A percentile compares a stretch with the other conserved stretches of the same genome.
Conservation (phyloP, 176 grass and related monocot species). For the Bothriochloa decipiens region DNA sequence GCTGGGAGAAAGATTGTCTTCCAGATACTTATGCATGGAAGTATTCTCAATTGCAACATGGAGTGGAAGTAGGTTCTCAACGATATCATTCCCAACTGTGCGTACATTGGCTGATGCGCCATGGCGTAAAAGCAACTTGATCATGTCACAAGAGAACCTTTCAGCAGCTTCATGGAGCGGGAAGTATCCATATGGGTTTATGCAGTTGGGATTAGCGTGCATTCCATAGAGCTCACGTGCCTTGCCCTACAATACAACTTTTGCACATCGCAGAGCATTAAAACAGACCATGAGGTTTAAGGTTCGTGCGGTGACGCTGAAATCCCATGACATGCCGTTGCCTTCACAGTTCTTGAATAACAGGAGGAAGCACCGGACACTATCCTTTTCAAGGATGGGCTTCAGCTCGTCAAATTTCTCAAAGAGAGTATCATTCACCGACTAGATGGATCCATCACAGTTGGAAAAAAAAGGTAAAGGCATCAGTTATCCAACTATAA, state of each 20-base stretch:
- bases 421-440: neutral
- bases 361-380: neutral
- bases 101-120: conserved; percentile 24
- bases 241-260: conserved; percentile 23
- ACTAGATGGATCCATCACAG: too few species aligned
- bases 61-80: neutral
- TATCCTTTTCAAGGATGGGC: neutral
- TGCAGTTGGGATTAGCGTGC: conserved; percentile 21
- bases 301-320: neutral
- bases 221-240: neutral
- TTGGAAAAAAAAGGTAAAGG: too few species aligned
- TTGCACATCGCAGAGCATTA: conserved; percentile 11
- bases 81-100: neutral
- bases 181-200: conserved; percentile 11
- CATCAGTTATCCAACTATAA: too few species aligned
- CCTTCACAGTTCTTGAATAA: neutral
- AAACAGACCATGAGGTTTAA: neutral
- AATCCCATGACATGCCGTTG: neutral
- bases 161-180: conserved; percentile 19
- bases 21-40: conserved; percentile 14
- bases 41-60: conserved; percentile 28
- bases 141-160: conserved; percentile 19
- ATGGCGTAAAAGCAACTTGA: neutral
- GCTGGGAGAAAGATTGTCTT: neutral
- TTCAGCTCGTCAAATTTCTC: neutral